phyloP scores from a whole-genome alignment of 2,329 filamentous ascomycete species.

The Coleophoma cylindrospora region DNA sequence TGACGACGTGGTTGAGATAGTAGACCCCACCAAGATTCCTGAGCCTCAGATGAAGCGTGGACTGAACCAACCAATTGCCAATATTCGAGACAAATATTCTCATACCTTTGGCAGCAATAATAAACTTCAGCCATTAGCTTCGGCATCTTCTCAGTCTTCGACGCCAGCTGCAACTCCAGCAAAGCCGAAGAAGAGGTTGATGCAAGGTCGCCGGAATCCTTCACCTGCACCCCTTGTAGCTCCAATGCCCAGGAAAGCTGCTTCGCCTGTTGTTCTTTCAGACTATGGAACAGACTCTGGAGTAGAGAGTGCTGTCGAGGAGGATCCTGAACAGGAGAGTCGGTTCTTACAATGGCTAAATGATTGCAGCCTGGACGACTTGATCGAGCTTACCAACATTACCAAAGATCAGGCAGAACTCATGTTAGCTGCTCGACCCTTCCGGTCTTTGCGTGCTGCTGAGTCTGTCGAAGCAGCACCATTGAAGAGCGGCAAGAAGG shows the following conservation, averaged over 20 bases:
- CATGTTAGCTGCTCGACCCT: slow-evolving; percentile 72
- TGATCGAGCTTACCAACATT: slow-evolving; percentile 77
- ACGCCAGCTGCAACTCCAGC: slow-evolving; percentile 9
- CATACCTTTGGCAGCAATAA: slow-evolving; percentile 27
- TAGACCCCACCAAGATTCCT: slow-evolving; percentile 18
- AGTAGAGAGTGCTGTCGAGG: slow-evolving; percentile 24
- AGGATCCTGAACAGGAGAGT: slow-evolving; percentile 38
- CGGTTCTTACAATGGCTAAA: slow-evolving; percentile 80
- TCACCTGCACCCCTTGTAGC: slow-evolving; percentile 15
- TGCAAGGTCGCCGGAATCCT: slow-evolving; percentile 24
- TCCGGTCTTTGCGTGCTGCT: slow-evolving; percentile 59
- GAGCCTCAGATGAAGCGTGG: slow-evolving; percentile 48
- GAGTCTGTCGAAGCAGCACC: slow-evolving; percentile 53
- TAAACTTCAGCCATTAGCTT: slow-evolving; percentile 7
- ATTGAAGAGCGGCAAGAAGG: slow-evolving; percentile 45
- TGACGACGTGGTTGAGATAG: slow-evolving; percentile 27
- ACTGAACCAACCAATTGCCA: slow-evolving; percentile 46
- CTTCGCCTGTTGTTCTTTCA: slow-evolving; percentile 11
- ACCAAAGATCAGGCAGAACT: slow-evolving; percentile 63
- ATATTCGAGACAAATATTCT: slow-evolving; percentile 55
- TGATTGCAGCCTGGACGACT: slow-evolving; percentile 65
- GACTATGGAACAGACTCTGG: slow-evolving; percentile 26
- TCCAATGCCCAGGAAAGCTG: slow-evolving; percentile 16
- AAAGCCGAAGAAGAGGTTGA: slow-evolving; percentile 26
- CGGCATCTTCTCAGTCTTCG: background rate